phyloP scores from a whole-genome alignment of 805 yeast species.

The Zygosaccharomyces pseudorouxii region DNA sequence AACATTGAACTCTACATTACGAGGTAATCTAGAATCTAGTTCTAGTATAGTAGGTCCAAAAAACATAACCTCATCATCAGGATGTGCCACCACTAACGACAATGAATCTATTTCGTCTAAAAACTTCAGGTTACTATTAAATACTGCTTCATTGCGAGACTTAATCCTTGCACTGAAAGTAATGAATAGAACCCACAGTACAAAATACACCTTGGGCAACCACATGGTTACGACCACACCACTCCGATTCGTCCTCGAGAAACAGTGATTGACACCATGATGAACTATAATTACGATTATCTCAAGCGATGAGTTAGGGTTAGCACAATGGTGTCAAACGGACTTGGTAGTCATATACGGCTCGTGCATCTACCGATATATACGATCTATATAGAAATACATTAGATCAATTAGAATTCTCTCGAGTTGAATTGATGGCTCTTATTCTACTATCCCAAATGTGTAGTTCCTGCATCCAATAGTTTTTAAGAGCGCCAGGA shows the following conservation, averaged over 20 bases:
- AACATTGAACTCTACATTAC: conserved; percentile 41
- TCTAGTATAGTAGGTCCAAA: conserved; percentile 60
- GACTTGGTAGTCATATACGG: not conserved
- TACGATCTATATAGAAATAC: not conserved
- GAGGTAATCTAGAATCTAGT: conserved; percentile 17
- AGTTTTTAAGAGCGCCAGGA: not conserved
- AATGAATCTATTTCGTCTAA: not conserved
- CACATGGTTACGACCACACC: not conserved
- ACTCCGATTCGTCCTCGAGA: not conserved
- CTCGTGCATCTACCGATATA: not conserved
- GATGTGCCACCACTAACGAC: conserved; percentile 75
- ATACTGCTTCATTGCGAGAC: conserved; percentile 8
- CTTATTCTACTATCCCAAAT: not conserved
- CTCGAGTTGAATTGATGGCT: not conserved
- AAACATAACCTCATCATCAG: conserved; percentile 98
- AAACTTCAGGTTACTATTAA: not conserved
- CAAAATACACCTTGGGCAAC: conserved; percentile 10
- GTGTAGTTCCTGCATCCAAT: not conserved
- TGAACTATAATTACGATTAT: too few relatives aligned
- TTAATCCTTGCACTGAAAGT: conserved; percentile 6
- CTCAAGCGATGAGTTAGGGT: too few relatives aligned
- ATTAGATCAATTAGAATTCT: not conserved
- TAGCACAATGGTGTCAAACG: not conserved
- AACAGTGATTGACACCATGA: not conserved
- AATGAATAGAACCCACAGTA: conserved; percentile 11